A percentile compares a stretch with the other conserved stretches of the same genome.
Evolutionary conservation across 306 rosid species (phyloP).

Genomic region (Phaseolus lunatus): DNA sequence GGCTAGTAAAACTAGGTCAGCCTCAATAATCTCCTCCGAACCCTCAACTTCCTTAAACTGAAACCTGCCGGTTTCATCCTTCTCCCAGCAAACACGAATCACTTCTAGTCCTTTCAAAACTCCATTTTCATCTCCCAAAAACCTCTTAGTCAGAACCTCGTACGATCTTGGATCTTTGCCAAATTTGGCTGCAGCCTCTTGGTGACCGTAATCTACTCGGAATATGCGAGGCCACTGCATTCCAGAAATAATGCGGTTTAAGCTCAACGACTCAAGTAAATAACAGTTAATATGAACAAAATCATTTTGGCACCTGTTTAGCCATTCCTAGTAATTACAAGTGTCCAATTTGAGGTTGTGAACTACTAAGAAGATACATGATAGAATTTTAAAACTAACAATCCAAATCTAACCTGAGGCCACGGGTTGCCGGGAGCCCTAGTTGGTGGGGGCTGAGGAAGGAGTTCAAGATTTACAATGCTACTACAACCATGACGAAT

Average conservation of each 20-base stretch:
- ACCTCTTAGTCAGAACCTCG: conserved; percentile 91
- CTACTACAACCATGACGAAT: conserved; percentile 88
- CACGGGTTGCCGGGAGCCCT: conserved; percentile 98
- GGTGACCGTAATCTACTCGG: conserved; percentile 97
- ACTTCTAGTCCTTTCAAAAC: conserved; percentile 84
- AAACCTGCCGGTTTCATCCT: conserved; percentile 84
- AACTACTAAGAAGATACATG: neutral
- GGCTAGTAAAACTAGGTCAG: conserved; percentile 85
- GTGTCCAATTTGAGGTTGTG: neutral
- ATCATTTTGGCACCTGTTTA: neutral
- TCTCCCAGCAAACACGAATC: conserved; percentile 80
- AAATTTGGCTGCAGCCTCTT: conserved; percentile 89
- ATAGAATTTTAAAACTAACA: neutral
- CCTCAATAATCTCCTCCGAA: conserved; percentile 84
- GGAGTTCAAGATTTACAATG: conserved; percentile 71
- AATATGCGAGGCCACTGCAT: conserved; percentile 96
- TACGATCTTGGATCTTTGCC: conserved; percentile 95
- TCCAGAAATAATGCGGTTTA: conserved; percentile 31
- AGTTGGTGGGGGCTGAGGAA: conserved; percentile 81
- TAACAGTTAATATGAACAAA: neutral
- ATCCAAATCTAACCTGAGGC: conserved; percentile 81
- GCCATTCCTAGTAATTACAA: conserved; percentile 16
- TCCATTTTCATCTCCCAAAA: conserved; percentile 91
- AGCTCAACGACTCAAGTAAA: neutral
- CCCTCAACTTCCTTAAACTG: conserved; percentile 94